phyloP scores from a whole-genome alignment of 352 stramenopile species.

The Phytophthora sp. region DNA sequence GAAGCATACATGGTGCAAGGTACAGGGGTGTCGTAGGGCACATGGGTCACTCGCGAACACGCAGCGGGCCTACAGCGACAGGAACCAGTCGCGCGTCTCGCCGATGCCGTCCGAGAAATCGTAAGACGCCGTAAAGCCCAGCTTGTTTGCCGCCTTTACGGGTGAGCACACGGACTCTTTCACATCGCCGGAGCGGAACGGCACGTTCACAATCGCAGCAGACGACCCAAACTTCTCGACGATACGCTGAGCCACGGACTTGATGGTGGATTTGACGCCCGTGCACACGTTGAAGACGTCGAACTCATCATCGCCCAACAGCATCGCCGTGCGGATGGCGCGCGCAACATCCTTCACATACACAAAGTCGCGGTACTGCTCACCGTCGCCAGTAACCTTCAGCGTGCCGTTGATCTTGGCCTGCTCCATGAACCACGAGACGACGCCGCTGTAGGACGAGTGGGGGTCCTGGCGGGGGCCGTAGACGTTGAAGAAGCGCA shows the following conservation, averaged over 20 bases:
- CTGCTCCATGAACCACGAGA: slow-evolving; percentile 90
- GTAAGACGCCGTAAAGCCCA: slow-evolving; percentile 78
- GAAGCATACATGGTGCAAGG: slow-evolving; percentile 20
- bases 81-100: slow-evolving; percentile 84
- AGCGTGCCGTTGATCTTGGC: slow-evolving; percentile 83
- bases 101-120: slow-evolving; percentile 69
- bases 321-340: slow-evolving; percentile 81
- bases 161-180: slow-evolving; percentile 83
- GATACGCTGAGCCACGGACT: slow-evolving; percentile 66
- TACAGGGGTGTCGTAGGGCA: slow-evolving; percentile 8
- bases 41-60: slow-evolving; percentile 2
- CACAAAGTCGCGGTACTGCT: slow-evolving; percentile 88
- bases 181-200: slow-evolving; percentile 78
- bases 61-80: slow-evolving; percentile 32
- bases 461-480: slow-evolving; percentile 81
- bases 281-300: slow-evolving; percentile 90
- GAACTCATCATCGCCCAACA: slow-evolving; percentile 68
- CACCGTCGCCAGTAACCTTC: slow-evolving; percentile 77
- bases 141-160: slow-evolving; percentile 66
- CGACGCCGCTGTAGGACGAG: slow-evolving; percentile 84
- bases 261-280: slow-evolving; percentile 73
- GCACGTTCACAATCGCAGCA: slow-evolving; percentile 68
- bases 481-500: slow-evolving; percentile 90
- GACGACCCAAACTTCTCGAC: slow-evolving; percentile 73
- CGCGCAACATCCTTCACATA: slow-evolving; percentile 87